phyloP scores from a whole-genome alignment of 768 basidiomycete species.

The Boletus rufocinnamomeus region DNA sequence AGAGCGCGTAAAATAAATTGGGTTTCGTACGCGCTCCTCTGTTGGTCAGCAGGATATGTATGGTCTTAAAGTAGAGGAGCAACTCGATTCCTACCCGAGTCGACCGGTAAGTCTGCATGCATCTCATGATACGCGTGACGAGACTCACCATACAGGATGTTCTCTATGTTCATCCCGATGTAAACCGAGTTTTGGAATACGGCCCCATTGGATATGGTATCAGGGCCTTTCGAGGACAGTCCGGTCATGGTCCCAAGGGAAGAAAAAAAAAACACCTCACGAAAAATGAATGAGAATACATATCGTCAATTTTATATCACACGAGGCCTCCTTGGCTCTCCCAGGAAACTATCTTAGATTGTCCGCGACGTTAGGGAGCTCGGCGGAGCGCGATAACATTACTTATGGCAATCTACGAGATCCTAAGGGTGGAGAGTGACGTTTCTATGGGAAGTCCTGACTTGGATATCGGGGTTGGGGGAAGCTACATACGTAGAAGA shows the following conservation, averaged over 20 bases:
- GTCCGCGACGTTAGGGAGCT: background rate
- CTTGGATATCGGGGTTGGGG: background rate
- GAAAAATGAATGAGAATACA: background rate
- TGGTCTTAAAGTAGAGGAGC: conserved; percentile 28
- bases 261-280: background rate
- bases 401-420: background rate
- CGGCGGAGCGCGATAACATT: background rate
- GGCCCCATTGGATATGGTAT: background rate
- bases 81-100: conserved; percentile 24
- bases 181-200: conserved; percentile 18
- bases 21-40: conserved; percentile 7
- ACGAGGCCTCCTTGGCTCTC: background rate
- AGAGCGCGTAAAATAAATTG: conserved; percentile 24
- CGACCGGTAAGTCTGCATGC: background rate
- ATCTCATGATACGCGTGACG: background rate
- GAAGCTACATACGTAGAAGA: no score
- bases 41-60: conserved; percentile 10
- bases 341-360: background rate
- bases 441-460: conserved; percentile 5
- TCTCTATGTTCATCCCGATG: conserved; percentile 19
- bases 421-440: background rate
- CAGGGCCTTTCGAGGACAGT: background rate
- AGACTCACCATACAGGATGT: conserved; percentile 29
- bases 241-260: background rate
- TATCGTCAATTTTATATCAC: conserved; percentile 7